These are phyloP conservation scores for Pleurotus djamor DNA, from an alignment of 768 basidiomycete genomes.

Conservation along the genomic window DNA sequence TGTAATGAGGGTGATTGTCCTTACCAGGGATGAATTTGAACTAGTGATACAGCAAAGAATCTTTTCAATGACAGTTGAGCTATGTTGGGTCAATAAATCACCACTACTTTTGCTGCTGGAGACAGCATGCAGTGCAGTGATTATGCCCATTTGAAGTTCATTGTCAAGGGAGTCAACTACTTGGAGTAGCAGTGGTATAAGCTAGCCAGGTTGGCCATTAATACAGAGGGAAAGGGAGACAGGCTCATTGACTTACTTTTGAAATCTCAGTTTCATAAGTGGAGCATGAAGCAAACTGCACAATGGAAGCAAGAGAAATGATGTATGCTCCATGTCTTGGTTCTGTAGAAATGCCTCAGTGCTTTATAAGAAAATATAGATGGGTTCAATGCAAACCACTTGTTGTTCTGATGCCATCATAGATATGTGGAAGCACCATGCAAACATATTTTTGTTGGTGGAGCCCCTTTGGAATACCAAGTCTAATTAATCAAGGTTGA, in stretches of 20 bases:
- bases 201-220: conserved; percentile 38
- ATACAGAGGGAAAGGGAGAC: conserved; percentile 19
- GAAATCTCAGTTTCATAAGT: too few relatives aligned
- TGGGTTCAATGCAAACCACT: conserved; percentile 37
- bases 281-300: too few relatives aligned
- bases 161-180: conserved; percentile 78
- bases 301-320: conserved; percentile 35
- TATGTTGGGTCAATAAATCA: conserved; percentile 63
- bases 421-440: conserved; percentile 69
- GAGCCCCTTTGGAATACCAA: conserved; percentile 48
- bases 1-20: conserved; percentile 12
- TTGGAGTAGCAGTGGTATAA: conserved; percentile 85
- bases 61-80: conserved; percentile 61
- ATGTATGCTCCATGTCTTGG: conserved; percentile 66
- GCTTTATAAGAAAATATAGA: background rate
- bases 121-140: conserved; percentile 74
- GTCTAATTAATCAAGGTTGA: background rate
- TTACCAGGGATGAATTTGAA: conserved; percentile 52
- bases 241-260: too few relatives aligned
- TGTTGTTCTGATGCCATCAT: conserved; percentile 57
- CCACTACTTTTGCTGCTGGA: conserved; percentile 52
- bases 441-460: conserved; percentile 77
- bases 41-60: conserved; percentile 67
- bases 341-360: conserved; percentile 29
- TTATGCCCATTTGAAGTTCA: conserved; percentile 74